A percentile compares a stretch with the other conserved stretches of the same genome.
These are phyloP conservation scores for Syzygium malaccense DNA, from an alignment of 441 rosid species.

Conservation along the genomic window DNA sequence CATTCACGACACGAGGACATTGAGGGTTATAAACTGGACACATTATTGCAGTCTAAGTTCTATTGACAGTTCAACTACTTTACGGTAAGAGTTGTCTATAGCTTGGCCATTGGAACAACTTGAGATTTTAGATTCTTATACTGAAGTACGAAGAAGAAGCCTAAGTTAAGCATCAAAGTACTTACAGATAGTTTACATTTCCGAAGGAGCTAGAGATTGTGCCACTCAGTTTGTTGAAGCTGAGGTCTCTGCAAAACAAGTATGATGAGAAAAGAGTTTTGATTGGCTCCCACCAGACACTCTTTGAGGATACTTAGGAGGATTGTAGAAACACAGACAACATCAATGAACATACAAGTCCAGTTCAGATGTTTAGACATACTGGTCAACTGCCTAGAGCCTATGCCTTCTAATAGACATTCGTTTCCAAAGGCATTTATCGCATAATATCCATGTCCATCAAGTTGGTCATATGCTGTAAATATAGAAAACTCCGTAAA, in stretches of 20 bases:
- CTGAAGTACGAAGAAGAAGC: neutral
- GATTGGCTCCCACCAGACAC: neutral
- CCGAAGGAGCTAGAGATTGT: neutral
- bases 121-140: fast-evolving
- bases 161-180: neutral
- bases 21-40: neutral
- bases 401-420: neutral
- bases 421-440: neutral
- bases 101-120: neutral
- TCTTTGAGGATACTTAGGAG: neutral
- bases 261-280: neutral
- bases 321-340: neutral
- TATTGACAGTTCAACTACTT: neutral
- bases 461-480: neutral
- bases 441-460: neutral
- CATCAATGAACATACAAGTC: neutral
- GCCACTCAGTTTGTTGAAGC: constrained; percentile 3
- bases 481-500: neutral
- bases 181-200: neutral
- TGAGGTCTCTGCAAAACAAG: neutral
- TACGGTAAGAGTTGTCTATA: neutral
- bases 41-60: neutral
- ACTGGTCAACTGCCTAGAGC: neutral
- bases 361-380: neutral
- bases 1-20: neutral